These are phyloP conservation scores for Penicillium expansum DNA, from an alignment of 2,329 filamentous ascomycete species.

Conservation along the genomic window DNA sequence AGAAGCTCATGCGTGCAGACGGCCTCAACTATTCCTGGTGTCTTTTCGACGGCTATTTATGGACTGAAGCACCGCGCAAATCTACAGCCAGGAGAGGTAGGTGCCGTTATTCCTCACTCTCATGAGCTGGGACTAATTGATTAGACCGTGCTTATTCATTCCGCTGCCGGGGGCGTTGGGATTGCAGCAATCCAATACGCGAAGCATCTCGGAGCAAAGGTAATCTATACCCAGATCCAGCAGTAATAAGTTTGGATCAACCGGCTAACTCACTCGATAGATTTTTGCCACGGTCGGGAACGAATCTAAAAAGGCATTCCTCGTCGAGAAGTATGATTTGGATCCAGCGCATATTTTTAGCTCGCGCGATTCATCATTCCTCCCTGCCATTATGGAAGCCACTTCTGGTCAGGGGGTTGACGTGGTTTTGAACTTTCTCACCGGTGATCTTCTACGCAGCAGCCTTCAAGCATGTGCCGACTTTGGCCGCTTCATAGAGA, in stretches of 20 bases:
- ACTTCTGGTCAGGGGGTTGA: neutral
- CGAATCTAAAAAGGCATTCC: slow-evolving; percentile 15
- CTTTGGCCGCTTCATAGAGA: slow-evolving; percentile 19
- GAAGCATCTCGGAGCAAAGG: slow-evolving; percentile 1
- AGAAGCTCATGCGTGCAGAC: neutral
- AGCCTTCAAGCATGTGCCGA: slow-evolving; percentile 24
- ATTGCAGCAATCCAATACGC: slow-evolving; percentile 18
- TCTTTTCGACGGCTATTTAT: neutral
- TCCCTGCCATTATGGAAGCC: neutral
- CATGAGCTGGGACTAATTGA: neutral
- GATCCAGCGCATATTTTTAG: slow-evolving; percentile 22
- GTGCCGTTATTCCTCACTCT: neutral
- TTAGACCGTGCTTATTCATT: slow-evolving; percentile 19
- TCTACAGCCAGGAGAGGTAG: neutral
- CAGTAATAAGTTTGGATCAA: neutral
- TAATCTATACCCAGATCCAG: neutral
- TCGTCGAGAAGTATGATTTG: slow-evolving; percentile 12
- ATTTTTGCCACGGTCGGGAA: slow-evolving; percentile 20
- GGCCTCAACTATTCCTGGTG: neutral
- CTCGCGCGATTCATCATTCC: slow-evolving; percentile 6
- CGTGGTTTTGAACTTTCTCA: slow-evolving; percentile 22
- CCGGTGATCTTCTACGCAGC: slow-evolving; percentile 23
- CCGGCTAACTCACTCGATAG: neutral
- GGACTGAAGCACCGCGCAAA: neutral
- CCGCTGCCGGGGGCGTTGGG: slow-evolving; percentile 14